These are phyloP conservation scores for Geranium incanum DNA, from an alignment of 441 rosid species.

Conservation along the genomic window DNA sequence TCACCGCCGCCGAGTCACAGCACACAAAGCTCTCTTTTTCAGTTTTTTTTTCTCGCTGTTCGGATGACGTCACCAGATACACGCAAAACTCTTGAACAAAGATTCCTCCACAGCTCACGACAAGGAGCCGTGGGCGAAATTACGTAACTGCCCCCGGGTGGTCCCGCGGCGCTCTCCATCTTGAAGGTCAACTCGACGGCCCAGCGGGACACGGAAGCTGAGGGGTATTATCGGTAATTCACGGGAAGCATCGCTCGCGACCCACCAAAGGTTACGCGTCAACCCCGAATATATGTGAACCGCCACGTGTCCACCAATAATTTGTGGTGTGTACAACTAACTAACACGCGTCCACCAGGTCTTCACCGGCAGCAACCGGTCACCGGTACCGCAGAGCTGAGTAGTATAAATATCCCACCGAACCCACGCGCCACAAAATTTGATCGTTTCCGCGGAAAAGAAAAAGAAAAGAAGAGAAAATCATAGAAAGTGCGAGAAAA, in stretches of 20 bases:
- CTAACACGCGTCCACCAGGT: conserved; percentile 4
- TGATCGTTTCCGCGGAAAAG: not conserved
- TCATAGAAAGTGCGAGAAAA: conserved; percentile 6
- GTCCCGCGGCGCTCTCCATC: not conserved
- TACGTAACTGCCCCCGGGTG: not conserved
- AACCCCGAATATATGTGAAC: not conserved
- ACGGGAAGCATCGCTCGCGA: not conserved
- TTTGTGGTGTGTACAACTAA: not conserved
- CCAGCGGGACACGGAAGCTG: not conserved
- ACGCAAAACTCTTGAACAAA: not conserved
- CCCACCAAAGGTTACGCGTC: not conserved
- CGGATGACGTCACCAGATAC: not conserved
- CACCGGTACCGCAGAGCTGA: not conserved
- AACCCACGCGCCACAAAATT: not conserved
- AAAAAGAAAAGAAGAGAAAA: not conserved
- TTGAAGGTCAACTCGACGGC: not conserved
- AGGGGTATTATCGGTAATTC: not conserved
- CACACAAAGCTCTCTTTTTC: not conserved
- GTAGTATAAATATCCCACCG: not conserved
- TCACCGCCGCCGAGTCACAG: not conserved
- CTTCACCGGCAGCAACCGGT: not conserved
- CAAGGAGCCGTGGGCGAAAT: not conserved
- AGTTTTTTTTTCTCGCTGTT: not conserved
- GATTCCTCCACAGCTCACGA: not conserved
- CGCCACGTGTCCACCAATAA: not conserved